Evolutionary conservation across 805 yeast species (phyloP), one percentile per base, ranked within the genome.

Genomic region (Kodamaea fukazawae): DNA sequence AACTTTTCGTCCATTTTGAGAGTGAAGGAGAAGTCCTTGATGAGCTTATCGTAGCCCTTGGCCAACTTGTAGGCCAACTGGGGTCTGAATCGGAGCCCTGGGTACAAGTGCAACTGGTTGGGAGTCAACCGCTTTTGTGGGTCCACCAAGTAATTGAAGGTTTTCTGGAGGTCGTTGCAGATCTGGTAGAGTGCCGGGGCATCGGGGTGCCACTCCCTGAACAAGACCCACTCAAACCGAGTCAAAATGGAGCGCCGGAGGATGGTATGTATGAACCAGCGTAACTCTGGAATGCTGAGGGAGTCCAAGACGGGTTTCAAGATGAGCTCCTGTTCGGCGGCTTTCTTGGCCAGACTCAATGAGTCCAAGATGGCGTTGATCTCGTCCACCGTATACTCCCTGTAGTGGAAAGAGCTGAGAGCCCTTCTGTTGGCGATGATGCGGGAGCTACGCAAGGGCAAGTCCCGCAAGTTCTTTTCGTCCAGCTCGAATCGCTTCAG

Each of bases 141-240:
- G 49, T 83, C 82, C 39, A 65, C 55, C 6, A 88, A 62, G 55
- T 71, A 66, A 43, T 62, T 48, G 45, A 88, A 79, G 1, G 86
- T 81, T 7, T 72, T 62, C 45, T 77, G 70, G 34, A 89, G 58
- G 51, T 79, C 78, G 39, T 79, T 78, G 3, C 88, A 84, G 5
- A 85, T 79, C 43, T 80, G 77, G 45, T 71, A 78, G 18, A 86
- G 73, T 3, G 71, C 72, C 7, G 71, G 64, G 0, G 95, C 91
- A 57, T 87, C 90, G 0, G 89, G 88, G 58, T 88, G 95, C 86
- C 90, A 89, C 20, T 63, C 49, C 4, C 60, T 50, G 35, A 88
- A 62, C 41, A 88, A 70, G 9, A 71, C 61, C 20, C 72, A 69
- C 48, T 86, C 91, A 43, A 80, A 70, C 7, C 79, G 73, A 3